phyloP scores from a whole-genome alignment of 73 alveolate species.

The Paramecium biaurelia region DNA sequence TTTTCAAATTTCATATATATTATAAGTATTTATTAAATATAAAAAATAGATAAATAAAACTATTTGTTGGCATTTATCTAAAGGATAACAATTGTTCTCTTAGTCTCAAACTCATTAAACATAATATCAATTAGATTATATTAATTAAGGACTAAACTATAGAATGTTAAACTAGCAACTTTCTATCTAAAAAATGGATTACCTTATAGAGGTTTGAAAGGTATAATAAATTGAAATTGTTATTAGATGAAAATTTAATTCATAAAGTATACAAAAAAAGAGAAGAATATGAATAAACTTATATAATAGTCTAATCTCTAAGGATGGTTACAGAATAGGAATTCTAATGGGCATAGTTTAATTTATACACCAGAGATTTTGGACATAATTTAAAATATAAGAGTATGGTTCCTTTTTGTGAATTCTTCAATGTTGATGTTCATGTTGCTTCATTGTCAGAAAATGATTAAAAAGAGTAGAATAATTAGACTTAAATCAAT shows the following conservation, averaged over 20 bases:
- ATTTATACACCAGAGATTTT: not conserved
- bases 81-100: not conserved
- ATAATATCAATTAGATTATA: not conserved
- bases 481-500: not conserved
- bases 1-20: too few species aligned
- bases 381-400: not conserved
- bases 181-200: conserved; percentile 1
- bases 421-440: not conserved
- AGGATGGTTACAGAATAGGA: not conserved
- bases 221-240: not conserved
- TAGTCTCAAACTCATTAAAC: not conserved
- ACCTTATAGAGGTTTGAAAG: conserved; percentile 33
- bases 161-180: not conserved
- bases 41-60: too few species aligned
- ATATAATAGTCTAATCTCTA: not conserved
- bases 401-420: conserved; percentile 5
- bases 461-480: not conserved
- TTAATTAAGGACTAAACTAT: not conserved
- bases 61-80: not conserved
- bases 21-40: too few species aligned
- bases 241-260: not conserved
- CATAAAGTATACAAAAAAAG: not conserved
- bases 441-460: not conserved
- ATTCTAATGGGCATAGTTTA: not conserved
- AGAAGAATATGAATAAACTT: not conserved